Evolutionary conservation across 2,329 filamentous ascomycete species (phyloP), one percentile per base, ranked within the genome.

Genomic region (Monilinia polystroma): DNA sequence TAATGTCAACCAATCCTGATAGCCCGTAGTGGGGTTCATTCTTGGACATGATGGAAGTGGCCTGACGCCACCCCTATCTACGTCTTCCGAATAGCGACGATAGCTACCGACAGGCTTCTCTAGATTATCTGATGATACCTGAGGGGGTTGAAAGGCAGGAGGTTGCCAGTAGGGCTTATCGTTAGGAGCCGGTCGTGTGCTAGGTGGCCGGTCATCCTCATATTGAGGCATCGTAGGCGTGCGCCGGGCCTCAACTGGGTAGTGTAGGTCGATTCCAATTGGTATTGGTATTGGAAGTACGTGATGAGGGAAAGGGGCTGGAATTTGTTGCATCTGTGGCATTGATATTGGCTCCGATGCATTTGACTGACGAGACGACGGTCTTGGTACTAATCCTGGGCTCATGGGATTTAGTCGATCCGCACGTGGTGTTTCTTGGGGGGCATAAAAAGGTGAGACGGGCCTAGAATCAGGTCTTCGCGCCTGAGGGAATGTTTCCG

Each of bases 1-100:
- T 5, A 97, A 81, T 0, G 89, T 93, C 69, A 93, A 87, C 91
- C 93, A 97, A 73, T 95, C 92, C 69, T 89, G 81, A 68, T 88
- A 84, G 1, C 88, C 87, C 12, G 84, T 80, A 16, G 86, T 83
- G 14, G 86, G 85, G 5, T 83, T 79, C 51, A 84, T 85, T 68
- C 91, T 84, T 8, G 88, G 89, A 72, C 93, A 97, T 3, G 87
- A 83, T 3, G 90, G 86, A 18, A 93, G 81, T 29, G 80, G 78
- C 14, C 79, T 76, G 8, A 82, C 73, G 3, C 76, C 76, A 3
- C 80, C 80, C 57, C 79, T 73, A 56, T 79, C 77, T 12, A 81
- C 76, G 38, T 85, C 82, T 68, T 89, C 83, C 0, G 84, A 84
- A 71, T 83, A 85, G 7, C 83, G 81, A 53, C 84, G 79, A 71